phyloP scores from a whole-genome alignment of 2,329 filamentous ascomycete species.

The Paecilomyces sp. region DNA sequence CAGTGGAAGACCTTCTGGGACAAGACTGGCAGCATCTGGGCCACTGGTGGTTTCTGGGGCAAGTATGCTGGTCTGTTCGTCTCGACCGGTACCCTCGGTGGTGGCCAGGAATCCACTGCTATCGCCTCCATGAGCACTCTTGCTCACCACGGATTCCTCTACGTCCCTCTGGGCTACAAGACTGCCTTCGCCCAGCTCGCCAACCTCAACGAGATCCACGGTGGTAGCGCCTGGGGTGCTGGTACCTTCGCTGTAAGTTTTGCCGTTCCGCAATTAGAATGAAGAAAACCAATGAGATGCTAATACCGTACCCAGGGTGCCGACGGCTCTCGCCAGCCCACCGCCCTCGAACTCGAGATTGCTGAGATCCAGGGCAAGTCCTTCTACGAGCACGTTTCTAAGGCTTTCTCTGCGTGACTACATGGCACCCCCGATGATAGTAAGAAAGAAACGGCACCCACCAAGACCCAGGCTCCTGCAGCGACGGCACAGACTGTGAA shows the following conservation, averaged over 20 bases:
- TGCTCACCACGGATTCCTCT: conserved; percentile 89
- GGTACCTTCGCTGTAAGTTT: conserved; percentile 70
- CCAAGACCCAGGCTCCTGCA: conserved; percentile 16
- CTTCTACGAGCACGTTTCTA: conserved; percentile 72
- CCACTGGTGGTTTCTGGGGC: conserved; percentile 66
- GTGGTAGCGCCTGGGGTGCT: conserved; percentile 86
- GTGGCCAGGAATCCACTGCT: conserved; percentile 87
- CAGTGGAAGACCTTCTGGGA: conserved; percentile 91
- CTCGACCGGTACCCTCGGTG: conserved; percentile 73
- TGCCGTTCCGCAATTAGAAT: too few species aligned
- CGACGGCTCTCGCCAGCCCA: conserved; percentile 80
- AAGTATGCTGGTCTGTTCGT: conserved; percentile 91
- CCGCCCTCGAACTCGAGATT: conserved; percentile 65
- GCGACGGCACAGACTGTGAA: conserved; percentile 21
- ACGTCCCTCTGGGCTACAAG: conserved; percentile 90
- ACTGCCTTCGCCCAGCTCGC: conserved; percentile 63
- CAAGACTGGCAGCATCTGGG: conserved; percentile 79
- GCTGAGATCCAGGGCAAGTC: conserved; percentile 75
- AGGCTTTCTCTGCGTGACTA: conserved; percentile 70
- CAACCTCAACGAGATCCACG: conserved; percentile 72
- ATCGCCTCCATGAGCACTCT: conserved; percentile 77
- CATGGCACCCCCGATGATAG: conserved; percentile 47
- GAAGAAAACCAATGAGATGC: conserved; percentile 1
- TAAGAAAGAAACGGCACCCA: conserved; percentile 17
- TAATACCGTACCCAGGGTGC: conserved; percentile 33